Evolutionary conservation across 768 basidiomycete species (phyloP), one percentile per base, ranked within the genome.

Genomic region (Lactarius tabidus): DNA sequence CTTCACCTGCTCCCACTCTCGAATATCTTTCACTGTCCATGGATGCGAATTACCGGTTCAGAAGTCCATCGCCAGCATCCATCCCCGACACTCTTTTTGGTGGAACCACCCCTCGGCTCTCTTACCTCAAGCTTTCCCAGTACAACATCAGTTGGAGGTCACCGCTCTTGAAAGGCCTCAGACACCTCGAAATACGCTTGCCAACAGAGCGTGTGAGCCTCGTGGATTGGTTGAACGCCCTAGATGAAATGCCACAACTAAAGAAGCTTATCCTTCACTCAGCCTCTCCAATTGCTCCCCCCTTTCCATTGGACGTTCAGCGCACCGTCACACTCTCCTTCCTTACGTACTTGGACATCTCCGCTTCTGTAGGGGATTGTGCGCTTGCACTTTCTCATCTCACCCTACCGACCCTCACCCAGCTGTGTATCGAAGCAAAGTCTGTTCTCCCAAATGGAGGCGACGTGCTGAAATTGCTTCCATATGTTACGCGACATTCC

Each of bases 221-320:
- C 14, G 20, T 10, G 23, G 18, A 10, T 20, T 62, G 52, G 23
- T 48, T 68, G 31, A 51, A 59, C 48, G 64, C 67, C 4, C 60
- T 68, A 26, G 38, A 62, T 2, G 43, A n/a, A 38, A 52, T 55
- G 53, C 36, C 38, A 23, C 20, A 53, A 29, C 38, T 62, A 28
- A 41, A 57, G 39, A 28, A n/a, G 31, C 54, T 62, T 28, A 12
- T 43, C 28, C 43, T 62, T 39, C 38, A n/a, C n/a, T n/a, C n/a
- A n/a, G n/a, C n/a, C n/a, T n/a, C n/a, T n/a, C n/a, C n/a, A n/a
- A n/a, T n/a, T 55, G 38, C 36, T 39, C 52, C 20, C 20, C 14
- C 20, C 6, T 18, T 18, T 12, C 9, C 26, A 43, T 43, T 20
- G 29, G 17, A 39, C 9, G 18, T 48, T 10, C 55, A 45, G 33